Conservation (phyloP, 108 stramenopile genomes). For the Cyclotella baltica region DNA sequence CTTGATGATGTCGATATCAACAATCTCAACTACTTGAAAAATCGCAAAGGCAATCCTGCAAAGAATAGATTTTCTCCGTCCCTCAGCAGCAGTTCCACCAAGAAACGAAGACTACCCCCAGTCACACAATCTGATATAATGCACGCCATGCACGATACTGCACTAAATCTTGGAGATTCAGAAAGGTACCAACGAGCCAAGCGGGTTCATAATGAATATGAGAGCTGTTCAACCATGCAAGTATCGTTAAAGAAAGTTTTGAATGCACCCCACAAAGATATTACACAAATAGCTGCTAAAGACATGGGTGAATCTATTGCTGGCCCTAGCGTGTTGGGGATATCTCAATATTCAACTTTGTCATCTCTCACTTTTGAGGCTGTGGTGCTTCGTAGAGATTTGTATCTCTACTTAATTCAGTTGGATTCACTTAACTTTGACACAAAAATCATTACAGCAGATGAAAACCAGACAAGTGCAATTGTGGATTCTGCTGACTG, state of each 20-base stretch:
- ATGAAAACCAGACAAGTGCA: background rate
- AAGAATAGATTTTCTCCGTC: background rate
- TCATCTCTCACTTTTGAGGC: conserved; percentile 27
- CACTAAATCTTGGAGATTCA: conserved; percentile 3
- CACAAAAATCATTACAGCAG: background rate
- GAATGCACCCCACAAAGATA: conserved; percentile 14
- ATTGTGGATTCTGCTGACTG: too few relatives aligned
- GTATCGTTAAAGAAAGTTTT: conserved; percentile 39
- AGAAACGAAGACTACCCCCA: background rate
- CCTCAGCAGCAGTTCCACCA: background rate
- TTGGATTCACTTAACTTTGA: conserved; percentile 12
- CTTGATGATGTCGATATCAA: conserved; percentile 10
- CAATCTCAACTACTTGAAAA: background rate
- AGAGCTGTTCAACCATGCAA: conserved; percentile 28
- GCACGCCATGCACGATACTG: background rate
- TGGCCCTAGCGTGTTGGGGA: too few relatives aligned
- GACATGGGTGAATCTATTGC: background rate
- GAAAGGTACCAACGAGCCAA: conserved; percentile 33
- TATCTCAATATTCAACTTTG: background rate
- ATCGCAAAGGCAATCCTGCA: background rate
- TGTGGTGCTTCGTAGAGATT: conserved; percentile 39
- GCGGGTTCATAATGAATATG: conserved; percentile 2
- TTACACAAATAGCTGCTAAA: background rate
- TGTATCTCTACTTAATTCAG: conserved; percentile 32
- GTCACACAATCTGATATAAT: background rate